Evolutionary conservation across 2,329 filamentous ascomycete genomes (phyloP), one percentile per base, ranked within the genome.

Genomic region (Neodidymelliopsis sp.): DNA sequence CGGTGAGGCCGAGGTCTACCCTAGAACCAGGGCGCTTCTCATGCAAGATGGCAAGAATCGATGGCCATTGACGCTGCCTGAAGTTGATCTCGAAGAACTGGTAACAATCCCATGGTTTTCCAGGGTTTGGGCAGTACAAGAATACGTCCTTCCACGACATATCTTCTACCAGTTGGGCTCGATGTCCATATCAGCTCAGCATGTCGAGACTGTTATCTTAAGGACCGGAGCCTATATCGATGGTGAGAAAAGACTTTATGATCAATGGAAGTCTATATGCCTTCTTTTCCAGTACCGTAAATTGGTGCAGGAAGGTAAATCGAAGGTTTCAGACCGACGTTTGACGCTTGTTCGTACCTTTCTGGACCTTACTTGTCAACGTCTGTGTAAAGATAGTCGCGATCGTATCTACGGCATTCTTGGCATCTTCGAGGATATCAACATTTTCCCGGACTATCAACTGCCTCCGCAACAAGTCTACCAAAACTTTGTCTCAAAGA

Each of bases 371-470:
- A 51, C 48, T 3, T 41, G 48, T 13, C 31, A 39, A 16, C 40
- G 48, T 10, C 10, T 41, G 1, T 51, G 48, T 29, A 51, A 24
- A 13, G 48, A 51, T 13, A 46, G 41, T 23, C 48, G 48, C 9
- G 48, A 51, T 36, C 48, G 48, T 7, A 46, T 51, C 22, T 51
- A 51, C 22, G 27, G 48, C 11, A 27, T 51, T 8, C 36, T 51
- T 12, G 48, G 48, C 5, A 41, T 46, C 15, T 45, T 37, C 7
- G 16, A 41, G 9, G 11, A 33, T 15, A n/a, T 24, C 36, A 9
- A 20, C 13, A 33, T 51, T 10, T 6, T 28, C 6, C 41, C 48
- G 7, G 13, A 51, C 4, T 51, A 51, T 16, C 27, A n/a, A 7
- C 16, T 41, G 3, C 18, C 48, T n/a, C 24, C 19, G 7, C 15